Evolutionary conservation across 1,139 yeast genomes (phyloP), one percentile per base, ranked within the genome.

Genomic region (Yamadazyma taylorii): DNA sequence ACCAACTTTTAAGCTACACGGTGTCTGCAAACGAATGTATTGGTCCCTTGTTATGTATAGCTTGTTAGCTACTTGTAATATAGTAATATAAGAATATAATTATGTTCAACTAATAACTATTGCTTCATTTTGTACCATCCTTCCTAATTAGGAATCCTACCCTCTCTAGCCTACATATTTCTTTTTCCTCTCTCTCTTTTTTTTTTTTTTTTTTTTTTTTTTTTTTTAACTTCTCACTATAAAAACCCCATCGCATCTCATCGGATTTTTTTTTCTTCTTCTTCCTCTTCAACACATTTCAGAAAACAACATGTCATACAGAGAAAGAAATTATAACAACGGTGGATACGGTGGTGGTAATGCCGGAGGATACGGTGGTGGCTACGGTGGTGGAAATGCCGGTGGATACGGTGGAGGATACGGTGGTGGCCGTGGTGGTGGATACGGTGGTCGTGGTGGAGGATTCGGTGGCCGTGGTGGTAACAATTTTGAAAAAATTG

Each of bases 401-500:
- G 42, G 44, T 30, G 37, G 40, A n/a, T 14, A 34, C 14, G 34
- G 41, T 15, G 37, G 41, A 24, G 32, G 32, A 17, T 33, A 39
- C 24, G 26, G 29, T 10, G 26, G n/a, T 25, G 36, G 40, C 12
- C 43, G 47, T 25, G 30, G 39, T 24, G 34, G 47, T 15, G 49
- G 50, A 30, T 38, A 42, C 21, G 36, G 36, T 16, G 35, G 37
- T 11, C 24, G 37, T 9, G 33, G 41, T 17, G 30, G 40, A 33
- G 59, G 68, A 41, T 63, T 70, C 33, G 60, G 65, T 37, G 58
- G 62, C 33, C 60, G 65, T 37, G 58, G 62, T 33, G 55, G 58
- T 32, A 54, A 61, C 42, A 56, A 54, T 30, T 55, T 56, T 37
- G 59, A 56, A 70, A 55, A 90, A 82, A 63, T 76, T 59, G 67